Conservation (phyloP, 2,329 filamentous ascomycete genomes). For the Fusarium heterosporum region DNA sequence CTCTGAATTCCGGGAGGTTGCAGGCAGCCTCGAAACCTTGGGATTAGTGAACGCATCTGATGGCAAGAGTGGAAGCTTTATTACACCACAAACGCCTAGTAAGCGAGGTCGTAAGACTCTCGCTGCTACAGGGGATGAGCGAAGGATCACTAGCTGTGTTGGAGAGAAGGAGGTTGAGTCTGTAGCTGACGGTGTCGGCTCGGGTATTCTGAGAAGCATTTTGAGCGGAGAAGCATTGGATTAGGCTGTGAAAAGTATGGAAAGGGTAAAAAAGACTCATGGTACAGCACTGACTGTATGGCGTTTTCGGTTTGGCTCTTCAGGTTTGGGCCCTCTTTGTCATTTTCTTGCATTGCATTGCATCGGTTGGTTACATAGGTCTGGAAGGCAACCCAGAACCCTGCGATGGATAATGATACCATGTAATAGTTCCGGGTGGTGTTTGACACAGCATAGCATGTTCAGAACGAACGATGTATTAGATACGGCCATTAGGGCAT, state of each 20-base stretch:
- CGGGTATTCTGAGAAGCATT: constrained; percentile 71
- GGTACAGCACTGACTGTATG: constrained; percentile 41
- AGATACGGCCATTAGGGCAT: neutral
- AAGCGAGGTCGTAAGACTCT: constrained; percentile 72
- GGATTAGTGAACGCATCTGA: constrained; percentile 79
- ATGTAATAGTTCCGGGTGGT: constrained; percentile 30
- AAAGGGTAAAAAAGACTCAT: constrained; percentile 13
- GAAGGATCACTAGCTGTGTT: constrained; percentile 80
- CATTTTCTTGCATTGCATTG: constrained; percentile 31
- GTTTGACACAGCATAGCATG: constrained; percentile 6
- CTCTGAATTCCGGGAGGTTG: constrained; percentile 94
- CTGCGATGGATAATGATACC: constrained; percentile 33
- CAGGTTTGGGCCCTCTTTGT: constrained; percentile 11
- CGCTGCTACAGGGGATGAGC: constrained; percentile 73
- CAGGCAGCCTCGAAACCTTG: constrained; percentile 88
- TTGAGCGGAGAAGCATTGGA: constrained; percentile 71
- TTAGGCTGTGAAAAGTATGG: constrained; percentile 46
- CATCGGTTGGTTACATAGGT: constrained; percentile 24
- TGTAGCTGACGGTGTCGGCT: constrained; percentile 72
- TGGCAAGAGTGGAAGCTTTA: constrained; percentile 76
- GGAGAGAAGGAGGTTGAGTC: constrained; percentile 82
- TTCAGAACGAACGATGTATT: neutral
- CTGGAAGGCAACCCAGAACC: constrained; percentile 15
- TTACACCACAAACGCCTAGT: constrained; percentile 75
- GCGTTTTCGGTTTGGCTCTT: constrained; percentile 32